Evolutionary conservation across 2,329 filamentous ascomycete genomes (phyloP), one percentile per base, ranked within the genome.

Genomic region (Aspergillus costaricaensis): DNA sequence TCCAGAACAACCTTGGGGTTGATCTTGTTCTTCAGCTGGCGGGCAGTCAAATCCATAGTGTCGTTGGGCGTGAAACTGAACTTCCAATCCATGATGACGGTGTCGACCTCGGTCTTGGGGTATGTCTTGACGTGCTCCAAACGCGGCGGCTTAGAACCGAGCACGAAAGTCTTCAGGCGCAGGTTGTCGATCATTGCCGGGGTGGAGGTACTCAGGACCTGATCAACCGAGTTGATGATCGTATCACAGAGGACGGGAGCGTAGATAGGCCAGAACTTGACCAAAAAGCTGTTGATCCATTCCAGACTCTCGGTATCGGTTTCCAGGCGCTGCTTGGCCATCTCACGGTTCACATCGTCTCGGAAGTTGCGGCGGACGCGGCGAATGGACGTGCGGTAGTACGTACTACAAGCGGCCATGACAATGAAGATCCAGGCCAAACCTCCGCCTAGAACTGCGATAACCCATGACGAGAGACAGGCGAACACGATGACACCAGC

Each of bases 261-360:
- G 75, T 96, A 98, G 71, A 99, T 99, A 63, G 95, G 95, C 95
- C 95, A 99, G 80, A 99, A 99, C 76, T 99, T 99, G 79, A 96
- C 88, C 69, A 99, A 76, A 80, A 99, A 99, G 69, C 92, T 96
- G 82, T 99, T 99, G 77, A 99, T 98, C 95, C 95, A 99, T 77
- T 99, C 95, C 52, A 99, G 82, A 59, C 91, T 95, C 78, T 99
- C 95, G 25, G 87, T 88, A 68, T 99, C 95, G 8, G 88, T 95
- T 69, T 98, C 95, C 57, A 99, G 82, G 70, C 85, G 91, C 76
- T 89, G 89, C 77, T 97, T 91, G 12, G 90, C 88, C 83, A 97
- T 84, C 76, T 97, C 93, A 57, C 95, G 89, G 62, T 89, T 89
- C 67, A 99, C 86, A 72, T 99, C 95, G 78, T 99, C 95, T 61